These are phyloP conservation scores for Globisporangium cylindrosporum DNA, from an alignment of 352 stramenopile species.

Conservation along the genomic window DNA sequence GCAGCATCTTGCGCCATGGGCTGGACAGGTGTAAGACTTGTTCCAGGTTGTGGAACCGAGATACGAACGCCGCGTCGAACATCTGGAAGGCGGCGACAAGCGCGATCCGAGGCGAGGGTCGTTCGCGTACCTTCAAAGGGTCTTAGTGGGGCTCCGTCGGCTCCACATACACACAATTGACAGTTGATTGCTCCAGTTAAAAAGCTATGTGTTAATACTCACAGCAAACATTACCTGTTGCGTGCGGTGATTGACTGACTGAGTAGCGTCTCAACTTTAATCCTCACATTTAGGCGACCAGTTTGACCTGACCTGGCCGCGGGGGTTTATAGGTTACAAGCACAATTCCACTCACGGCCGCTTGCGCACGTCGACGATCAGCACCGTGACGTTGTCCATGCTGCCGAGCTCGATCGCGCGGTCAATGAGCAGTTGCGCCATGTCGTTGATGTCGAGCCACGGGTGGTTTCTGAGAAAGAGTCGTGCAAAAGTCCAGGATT, in stretches of 20 bases:
- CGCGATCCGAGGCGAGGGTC: too few relatives aligned
- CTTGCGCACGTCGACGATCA: slow-evolving; percentile 67
- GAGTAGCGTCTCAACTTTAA: neutral
- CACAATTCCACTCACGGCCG: slow-evolving; percentile 3
- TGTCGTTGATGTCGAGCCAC: slow-evolving; percentile 59
- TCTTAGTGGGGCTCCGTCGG: too few relatives aligned
- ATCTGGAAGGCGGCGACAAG: too few relatives aligned
- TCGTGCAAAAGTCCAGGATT: neutral
- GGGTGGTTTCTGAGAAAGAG: slow-evolving; percentile 40
- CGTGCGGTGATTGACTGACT: neutral
- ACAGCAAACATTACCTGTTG: too few relatives aligned
- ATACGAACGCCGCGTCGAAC: too few relatives aligned
- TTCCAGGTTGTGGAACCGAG: too few relatives aligned
- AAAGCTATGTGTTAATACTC: too few relatives aligned
- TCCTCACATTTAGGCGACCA: neutral
- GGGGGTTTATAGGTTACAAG: neutral
- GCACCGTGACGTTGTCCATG: slow-evolving; percentile 75
- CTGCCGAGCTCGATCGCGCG: slow-evolving; percentile 65
- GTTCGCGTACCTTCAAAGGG: too few relatives aligned
- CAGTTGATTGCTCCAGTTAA: too few relatives aligned
- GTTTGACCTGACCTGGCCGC: neutral
- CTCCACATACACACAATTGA: too few relatives aligned
- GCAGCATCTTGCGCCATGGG: too few relatives aligned
- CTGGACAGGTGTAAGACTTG: too few relatives aligned
- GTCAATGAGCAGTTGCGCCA: slow-evolving; percentile 61